phyloP scores from a whole-genome alignment of 1,139 yeast species.

The Wickerhamiella infanticola region DNA sequence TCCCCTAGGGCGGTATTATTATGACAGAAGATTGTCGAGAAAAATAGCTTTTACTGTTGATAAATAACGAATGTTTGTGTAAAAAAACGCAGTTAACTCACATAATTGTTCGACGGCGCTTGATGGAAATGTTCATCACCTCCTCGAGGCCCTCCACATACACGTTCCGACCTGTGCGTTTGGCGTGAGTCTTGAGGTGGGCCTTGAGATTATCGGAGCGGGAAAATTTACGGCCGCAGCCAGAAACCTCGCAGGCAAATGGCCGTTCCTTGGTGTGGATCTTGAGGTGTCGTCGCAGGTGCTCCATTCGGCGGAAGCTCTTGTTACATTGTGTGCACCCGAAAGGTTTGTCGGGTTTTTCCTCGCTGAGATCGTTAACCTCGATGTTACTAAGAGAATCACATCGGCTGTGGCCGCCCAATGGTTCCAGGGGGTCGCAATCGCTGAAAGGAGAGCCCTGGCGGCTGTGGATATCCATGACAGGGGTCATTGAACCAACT shows the following conservation, averaged over 20 bases:
- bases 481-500: neutral
- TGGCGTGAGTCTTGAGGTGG: slow-evolving; percentile 59
- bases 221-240: slow-evolving; percentile 59
- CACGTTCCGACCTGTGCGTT: slow-evolving; percentile 30
- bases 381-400: neutral
- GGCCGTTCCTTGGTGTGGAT: slow-evolving; percentile 86
- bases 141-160: slow-evolving; percentile 32
- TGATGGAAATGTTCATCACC: neutral
- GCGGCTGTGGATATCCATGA: neutral
- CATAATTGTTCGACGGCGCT: neutral
- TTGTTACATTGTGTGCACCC: slow-evolving; percentile 46
- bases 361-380: neutral
- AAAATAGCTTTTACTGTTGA: neutral
- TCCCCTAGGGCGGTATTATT: slow-evolving; percentile 10
- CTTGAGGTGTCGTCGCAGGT: slow-evolving; percentile 77
- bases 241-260: slow-evolving; percentile 48
- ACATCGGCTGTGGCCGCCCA: neutral
- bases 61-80: neutral
- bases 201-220: slow-evolving; percentile 68
- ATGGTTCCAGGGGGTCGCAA: neutral
- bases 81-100: neutral
- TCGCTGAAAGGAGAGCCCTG: neutral
- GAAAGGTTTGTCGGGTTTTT: slow-evolving; percentile 35
- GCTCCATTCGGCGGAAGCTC: slow-evolving; percentile 85
- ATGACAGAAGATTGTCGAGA: neutral